These are phyloP conservation scores for Echites panduratus DNA, from an alignment of 257 asterid species.

Conservation along the genomic window DNA sequence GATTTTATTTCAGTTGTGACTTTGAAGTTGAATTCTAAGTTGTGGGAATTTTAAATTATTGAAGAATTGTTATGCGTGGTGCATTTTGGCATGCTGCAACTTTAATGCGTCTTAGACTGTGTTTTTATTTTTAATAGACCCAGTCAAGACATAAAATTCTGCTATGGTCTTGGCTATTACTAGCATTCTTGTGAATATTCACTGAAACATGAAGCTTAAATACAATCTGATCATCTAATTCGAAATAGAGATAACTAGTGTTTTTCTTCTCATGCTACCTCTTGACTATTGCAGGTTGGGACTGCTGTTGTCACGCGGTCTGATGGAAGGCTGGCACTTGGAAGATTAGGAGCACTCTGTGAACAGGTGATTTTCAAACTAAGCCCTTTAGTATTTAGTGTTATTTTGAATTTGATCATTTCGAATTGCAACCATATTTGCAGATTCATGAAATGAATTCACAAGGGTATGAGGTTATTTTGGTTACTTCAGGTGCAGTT, in stretches of 20 bases:
- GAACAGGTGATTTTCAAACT: slow-evolving; percentile 62
- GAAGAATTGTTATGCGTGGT: neutral
- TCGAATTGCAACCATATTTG: slow-evolving; percentile 22
- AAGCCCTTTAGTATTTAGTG: neutral
- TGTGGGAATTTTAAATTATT: neutral
- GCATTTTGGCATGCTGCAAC: neutral
- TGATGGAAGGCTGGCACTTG: slow-evolving; percentile 88
- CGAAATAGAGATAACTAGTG: neutral
- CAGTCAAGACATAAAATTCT: neutral
- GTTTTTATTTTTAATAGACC: neutral
- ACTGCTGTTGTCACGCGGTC: slow-evolving; percentile 75
- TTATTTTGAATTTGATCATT: slow-evolving; percentile 15
- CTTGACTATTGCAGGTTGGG: slow-evolving; percentile 51
- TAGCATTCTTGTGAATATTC: neutral
- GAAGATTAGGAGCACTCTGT: slow-evolving; percentile 92
- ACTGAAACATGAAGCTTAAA: neutral
- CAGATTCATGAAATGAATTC: slow-evolving; percentile 84
- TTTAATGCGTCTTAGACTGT: neutral
- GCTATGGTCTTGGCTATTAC: neutral
- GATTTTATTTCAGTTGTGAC: neutral
- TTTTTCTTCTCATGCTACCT: neutral
- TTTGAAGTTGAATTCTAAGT: neutral
- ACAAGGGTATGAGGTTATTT: slow-evolving; percentile 84
- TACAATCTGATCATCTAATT: neutral
- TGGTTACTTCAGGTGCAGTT: slow-evolving; percentile 97